Percentiles rank a stretch among this genome's conserved stretches.
These are phyloP conservation scores for Taxillus chinensis DNA, from an alignment of 164 flowering plant genomes.

Conservation along the genomic window DNA sequence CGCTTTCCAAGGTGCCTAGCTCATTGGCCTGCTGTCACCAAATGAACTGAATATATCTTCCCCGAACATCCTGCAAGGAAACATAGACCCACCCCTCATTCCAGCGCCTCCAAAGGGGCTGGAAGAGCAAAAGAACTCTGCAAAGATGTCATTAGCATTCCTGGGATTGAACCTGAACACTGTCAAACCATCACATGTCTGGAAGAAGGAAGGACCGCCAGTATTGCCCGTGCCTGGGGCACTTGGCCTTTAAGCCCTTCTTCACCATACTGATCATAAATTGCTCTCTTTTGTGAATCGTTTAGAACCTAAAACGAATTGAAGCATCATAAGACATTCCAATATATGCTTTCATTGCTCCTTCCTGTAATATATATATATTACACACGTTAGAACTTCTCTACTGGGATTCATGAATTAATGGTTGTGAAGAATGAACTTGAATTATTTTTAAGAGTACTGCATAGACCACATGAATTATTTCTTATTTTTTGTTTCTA, in stretches of 20 bases:
- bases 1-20: slow-evolving; percentile 29
- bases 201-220: slow-evolving; percentile 28
- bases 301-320: slow-evolving; percentile 25
- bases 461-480: too few species aligned
- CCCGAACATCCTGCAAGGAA: slow-evolving; percentile 33
- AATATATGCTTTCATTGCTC: too few species aligned
- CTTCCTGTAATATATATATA: too few species aligned
- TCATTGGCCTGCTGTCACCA: slow-evolving; percentile 18
- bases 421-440: too few species aligned
- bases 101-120: slow-evolving; percentile 33
- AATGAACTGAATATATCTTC: slow-evolving; percentile 39
- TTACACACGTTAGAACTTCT: too few species aligned
- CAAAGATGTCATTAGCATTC: slow-evolving; percentile 30
- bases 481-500: too few species aligned
- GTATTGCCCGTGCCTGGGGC: slow-evolving; percentile 31
- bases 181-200: slow-evolving; percentile 29
- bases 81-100: slow-evolving; percentile 25
- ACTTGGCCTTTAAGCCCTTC: slow-evolving; percentile 38
- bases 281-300: slow-evolving; percentile 38
- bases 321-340: background rate
- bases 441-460: too few species aligned
- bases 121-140: slow-evolving; percentile 29
- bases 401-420: too few species aligned
- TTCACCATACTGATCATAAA: slow-evolving; percentile 41
- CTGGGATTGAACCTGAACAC: slow-evolving; percentile 32